Evolutionary conservation across 768 basidiomycete species (phyloP), one percentile per base, ranked within the genome.

Genomic region (Saitozyma sp.): DNA sequence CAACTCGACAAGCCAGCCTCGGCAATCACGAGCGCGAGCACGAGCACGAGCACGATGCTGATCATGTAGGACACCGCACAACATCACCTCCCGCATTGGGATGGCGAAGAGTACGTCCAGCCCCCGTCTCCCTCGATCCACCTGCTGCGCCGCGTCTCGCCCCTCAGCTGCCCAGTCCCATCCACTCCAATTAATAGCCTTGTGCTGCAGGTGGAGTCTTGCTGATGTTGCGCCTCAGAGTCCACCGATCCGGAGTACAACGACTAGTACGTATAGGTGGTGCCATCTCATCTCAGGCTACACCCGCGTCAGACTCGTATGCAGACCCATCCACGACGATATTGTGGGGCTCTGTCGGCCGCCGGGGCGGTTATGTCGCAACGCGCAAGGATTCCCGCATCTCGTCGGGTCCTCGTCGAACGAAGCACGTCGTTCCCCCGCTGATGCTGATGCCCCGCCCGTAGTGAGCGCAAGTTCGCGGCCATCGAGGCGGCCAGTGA

Each of bases 241-340:
- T 91, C 91, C 6, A 83, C 79, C 70, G 93, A 94, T 82, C 85
- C 89, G 17, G 92, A 94, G 76, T 95, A 92, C 80, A 91, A 95
- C 69, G 91, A 93, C 63, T 89, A 87, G 77, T 78, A 51, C 54
- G 69, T 71, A n/a, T 13, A n/a, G n/a, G n/a, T n/a, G n/a, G n/a
- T n/a, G n/a, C 29, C 2, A 29, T 29, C 29, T 29, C 29, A 29
- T 29, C 2, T 2, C 29, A 29, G 29, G 29, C 29, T 2, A 29
- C 29, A n/a, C n/a, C n/a, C n/a, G n/a, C n/a, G n/a, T n/a, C n/a
- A 29, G 8, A 42, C 60, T 54, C 8, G 45, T 19, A 42, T 4
- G 20, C 57, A 9, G 37, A 14, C 1, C 41, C 51, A 40, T 55
- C 42, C 37, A 9, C 17, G 11, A 50, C 60, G 20, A 46, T 45